Evolutionary conservation across 2,329 filamentous ascomycete species (phyloP).

Genomic region (Harringtonia aguacate): DNA sequence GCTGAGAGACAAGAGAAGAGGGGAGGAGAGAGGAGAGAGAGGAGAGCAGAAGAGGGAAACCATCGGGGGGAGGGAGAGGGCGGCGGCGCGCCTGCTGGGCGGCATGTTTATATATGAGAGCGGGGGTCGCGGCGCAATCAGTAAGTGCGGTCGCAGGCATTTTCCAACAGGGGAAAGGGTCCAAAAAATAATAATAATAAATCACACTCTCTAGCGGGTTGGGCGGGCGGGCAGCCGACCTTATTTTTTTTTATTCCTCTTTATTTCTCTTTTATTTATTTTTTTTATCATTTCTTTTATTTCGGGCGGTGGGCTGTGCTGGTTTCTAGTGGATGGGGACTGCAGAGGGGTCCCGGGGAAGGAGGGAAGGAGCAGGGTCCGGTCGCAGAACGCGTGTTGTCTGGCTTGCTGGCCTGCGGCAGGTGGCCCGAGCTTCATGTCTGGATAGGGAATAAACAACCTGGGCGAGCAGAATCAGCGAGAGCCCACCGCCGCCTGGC

Average conservation of each 20-base stretch:
- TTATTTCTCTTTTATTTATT: too few relatives aligned
- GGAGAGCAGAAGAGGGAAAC: slow-evolving; percentile 23
- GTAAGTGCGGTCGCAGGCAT: slow-evolving; percentile 22
- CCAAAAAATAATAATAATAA: slow-evolving; percentile 13
- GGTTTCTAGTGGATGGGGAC: too few relatives aligned
- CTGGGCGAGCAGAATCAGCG: too few relatives aligned
- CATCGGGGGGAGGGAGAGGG: slow-evolving; percentile 28
- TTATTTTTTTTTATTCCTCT: slow-evolving; percentile 5
- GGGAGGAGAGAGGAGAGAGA: slow-evolving; percentile 11
- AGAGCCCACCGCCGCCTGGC: neutral
- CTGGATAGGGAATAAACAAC: slow-evolving; percentile 10
- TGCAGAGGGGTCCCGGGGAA: too few relatives aligned
- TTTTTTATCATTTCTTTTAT: too few relatives aligned
- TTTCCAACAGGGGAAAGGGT: neutral
- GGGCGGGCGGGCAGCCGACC: neutral
- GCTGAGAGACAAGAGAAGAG: neutral
- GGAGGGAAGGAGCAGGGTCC: too few relatives aligned
- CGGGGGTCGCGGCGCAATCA: slow-evolving; percentile 46
- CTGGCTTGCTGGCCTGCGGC: slow-evolving; percentile 5
- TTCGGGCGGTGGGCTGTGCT: too few relatives aligned
- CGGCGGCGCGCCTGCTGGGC: slow-evolving; percentile 38
- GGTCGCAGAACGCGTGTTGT: too few relatives aligned
- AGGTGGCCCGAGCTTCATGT: slow-evolving; percentile 15
- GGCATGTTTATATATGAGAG: slow-evolving; percentile 50
- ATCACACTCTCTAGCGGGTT: slow-evolving; percentile 3